Evolutionary conservation across 305 asterid species (phyloP), one percentile per base, ranked within the genome.

Genomic region (Caryopteris hybrid): DNA sequence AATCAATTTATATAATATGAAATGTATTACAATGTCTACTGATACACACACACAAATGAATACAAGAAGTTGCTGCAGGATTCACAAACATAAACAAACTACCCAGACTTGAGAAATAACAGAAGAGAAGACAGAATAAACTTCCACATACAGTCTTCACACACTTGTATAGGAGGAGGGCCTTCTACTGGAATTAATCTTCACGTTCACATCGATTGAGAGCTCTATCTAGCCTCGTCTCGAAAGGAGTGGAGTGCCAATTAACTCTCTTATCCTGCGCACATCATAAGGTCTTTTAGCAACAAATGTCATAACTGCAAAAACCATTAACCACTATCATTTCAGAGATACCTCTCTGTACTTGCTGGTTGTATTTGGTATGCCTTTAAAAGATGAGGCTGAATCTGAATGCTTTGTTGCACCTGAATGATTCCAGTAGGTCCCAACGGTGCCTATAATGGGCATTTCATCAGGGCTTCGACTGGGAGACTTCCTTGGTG

Each of bases 391-490:
- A 67, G 97, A 86, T 45, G 91, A 70, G 14, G 42, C 68, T 10
- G 95, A 61, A 55, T 54, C 58, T 5, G 80, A 69, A 41, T 62
- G 79, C 77, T 78, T 82, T 3, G 72, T 59, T 12, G 79, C 78
- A 29, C 61, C 71, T 0, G 86, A 78, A 62, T 80, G 69, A 72
- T 77, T 86, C 98, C 98, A 94, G 45, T 94, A 89, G 27, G 88
- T 80, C 50, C 99, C 98, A 36, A 94, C 99, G 48, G 74, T 81
- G 72, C 98, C 98, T 72, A 94, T 87, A 47, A 94, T 94, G 18
- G 91, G 91, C 88, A 87, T 84, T 41, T 91, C 99, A 60, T 89
- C 99, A 55, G 96, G 97, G 85, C 94, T 89, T 70, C 79, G 84
- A 64, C 87, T 72, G 9, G 99, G 98, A 36, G 99, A 94, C 76